These are phyloP conservation scores for Pseudogymnoascus sp. DNA, from an alignment of 2,329 filamentous ascomycete genomes.

Conservation along the genomic window DNA sequence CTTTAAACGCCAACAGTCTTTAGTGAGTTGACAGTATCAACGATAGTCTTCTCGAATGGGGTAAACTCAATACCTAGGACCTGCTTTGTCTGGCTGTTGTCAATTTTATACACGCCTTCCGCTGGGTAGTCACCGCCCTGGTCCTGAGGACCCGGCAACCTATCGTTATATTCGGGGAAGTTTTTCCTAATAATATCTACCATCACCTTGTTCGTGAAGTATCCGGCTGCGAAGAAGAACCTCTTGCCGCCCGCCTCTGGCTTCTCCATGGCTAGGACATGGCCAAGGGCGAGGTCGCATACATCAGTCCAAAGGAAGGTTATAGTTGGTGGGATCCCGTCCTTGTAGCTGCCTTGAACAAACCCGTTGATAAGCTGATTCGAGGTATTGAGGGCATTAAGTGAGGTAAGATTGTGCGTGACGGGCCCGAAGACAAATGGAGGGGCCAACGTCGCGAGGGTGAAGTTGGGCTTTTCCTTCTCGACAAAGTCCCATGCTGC, in stretches of 20 bases:
- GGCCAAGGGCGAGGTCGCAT: slow-evolving; percentile 53
- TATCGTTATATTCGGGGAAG: slow-evolving; percentile 44
- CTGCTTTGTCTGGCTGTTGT: slow-evolving; percentile 47
- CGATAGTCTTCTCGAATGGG: slow-evolving; percentile 47
- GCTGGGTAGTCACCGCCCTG: slow-evolving; percentile 23
- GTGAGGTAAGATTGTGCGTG: slow-evolving; percentile 48
- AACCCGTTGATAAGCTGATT: slow-evolving; percentile 60
- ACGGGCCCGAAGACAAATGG: slow-evolving; percentile 56
- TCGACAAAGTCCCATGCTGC: slow-evolving; percentile 58
- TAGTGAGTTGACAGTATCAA: slow-evolving; percentile 44
- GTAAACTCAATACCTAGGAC: slow-evolving; percentile 53
- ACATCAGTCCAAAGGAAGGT: slow-evolving; percentile 52
- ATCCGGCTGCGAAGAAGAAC: slow-evolving; percentile 54
- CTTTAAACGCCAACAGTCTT: slow-evolving; percentile 12
- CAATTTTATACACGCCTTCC: slow-evolving; percentile 44
- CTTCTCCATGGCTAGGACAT: slow-evolving; percentile 51
- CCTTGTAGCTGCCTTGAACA: slow-evolving; percentile 49
- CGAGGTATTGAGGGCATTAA: slow-evolving; percentile 63
- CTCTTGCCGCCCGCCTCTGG: slow-evolving; percentile 51
- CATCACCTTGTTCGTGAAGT: slow-evolving; percentile 54
- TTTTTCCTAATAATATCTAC: slow-evolving; percentile 46
- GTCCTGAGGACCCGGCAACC: slow-evolving; percentile 37
- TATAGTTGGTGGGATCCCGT: slow-evolving; percentile 38
- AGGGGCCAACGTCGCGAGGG: slow-evolving; percentile 53
- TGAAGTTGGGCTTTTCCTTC: slow-evolving; percentile 46